A percentile compares a stretch with the other conserved stretches of the same genome.
These are phyloP conservation scores for Digitaria exilis DNA, from an alignment of 202 grass and related monocot species.

Conservation along the genomic window DNA sequence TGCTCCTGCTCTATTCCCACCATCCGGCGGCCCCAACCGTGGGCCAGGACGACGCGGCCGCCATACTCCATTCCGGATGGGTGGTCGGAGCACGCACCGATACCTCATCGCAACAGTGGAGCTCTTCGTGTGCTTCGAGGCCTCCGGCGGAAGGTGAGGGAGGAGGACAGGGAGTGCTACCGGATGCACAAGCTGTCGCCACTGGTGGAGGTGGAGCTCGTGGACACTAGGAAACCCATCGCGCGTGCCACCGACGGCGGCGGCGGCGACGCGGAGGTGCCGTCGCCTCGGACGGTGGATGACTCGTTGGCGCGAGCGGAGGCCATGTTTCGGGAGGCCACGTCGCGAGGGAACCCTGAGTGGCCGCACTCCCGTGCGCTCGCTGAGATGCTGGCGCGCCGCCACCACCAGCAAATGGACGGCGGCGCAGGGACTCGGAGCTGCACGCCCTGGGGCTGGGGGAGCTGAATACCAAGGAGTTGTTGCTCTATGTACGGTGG, in stretches of 20 bases:
- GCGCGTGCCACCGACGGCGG: slow-evolving; percentile 41
- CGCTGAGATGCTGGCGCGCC: slow-evolving; percentile 48
- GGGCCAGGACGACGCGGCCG: too few relatives aligned
- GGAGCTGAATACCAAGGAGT: too few relatives aligned
- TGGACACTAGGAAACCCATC: slow-evolving; percentile 75
- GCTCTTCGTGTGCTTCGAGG: too few relatives aligned
- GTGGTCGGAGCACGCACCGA: too few relatives aligned
- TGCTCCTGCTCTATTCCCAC: too few relatives aligned
- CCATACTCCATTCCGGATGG: too few relatives aligned
- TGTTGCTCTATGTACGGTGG: too few relatives aligned
- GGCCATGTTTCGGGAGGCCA: slow-evolving; percentile 59
- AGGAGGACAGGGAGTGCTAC: slow-evolving; percentile 66
- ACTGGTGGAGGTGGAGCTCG: slow-evolving; percentile 67
- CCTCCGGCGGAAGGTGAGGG: slow-evolving; percentile 38
- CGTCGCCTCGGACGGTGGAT: slow-evolving; percentile 43
- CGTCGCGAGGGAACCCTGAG: slow-evolving; percentile 47
- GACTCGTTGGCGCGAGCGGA: slow-evolving; percentile 62
- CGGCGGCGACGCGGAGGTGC: slow-evolving; percentile 29
- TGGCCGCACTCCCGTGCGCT: slow-evolving; percentile 82
- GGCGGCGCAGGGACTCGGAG: not conserved
- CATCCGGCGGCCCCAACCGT: too few relatives aligned
- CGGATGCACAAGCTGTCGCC: slow-evolving; percentile 78
- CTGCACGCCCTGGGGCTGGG: not conserved
- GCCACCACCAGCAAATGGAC: not conserved
- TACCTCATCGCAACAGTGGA: too few relatives aligned